Evolutionary conservation across 805 yeast genomes (phyloP), one percentile per base, ranked within the genome.

Genomic region (Komagataella phaffii): DNA sequence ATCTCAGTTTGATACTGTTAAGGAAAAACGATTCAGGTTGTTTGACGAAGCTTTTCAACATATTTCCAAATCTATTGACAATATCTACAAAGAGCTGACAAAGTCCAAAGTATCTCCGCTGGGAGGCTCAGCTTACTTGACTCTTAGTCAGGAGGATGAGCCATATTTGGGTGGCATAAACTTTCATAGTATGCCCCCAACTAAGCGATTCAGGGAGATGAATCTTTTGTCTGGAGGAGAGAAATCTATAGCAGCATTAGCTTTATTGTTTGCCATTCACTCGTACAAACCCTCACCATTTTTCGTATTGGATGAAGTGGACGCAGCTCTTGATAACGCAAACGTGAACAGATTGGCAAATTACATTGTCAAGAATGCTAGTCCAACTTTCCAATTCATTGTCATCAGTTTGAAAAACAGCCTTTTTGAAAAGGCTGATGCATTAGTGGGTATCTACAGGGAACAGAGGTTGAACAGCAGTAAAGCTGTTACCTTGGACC

Each of bases 231-330:
- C 96, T 1, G 99, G 99, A 51, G 99, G 99, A 52, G 99, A 93
- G 63, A 89, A 90, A 63, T 87, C 97, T 1, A 83, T 93, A 64
- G 99, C 99, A 2, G 99, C 99, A 0, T 69, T 93, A 56, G 97
- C 98, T 0, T 70, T 93, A 55, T 66, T 93, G 49, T 93, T 93
- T 69, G 90, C 98, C 0, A 80, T 90, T 46, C 97, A 93, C 63
- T 82, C 95, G 0, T 85, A 71, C 66, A 91, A 83, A 50, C 97
- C 97, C 2, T 84, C 96, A 1, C 99, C 99, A 36, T 93, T 93
- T 63, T 91, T 93, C 63, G 96, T 93, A 0, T 70, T 93, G 46
- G 99, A 93, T 64, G 99, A 93, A 67, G 89, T 93, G n/a, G 99
- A 93, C 68, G 98, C 99, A 0, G 98, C 98, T 0, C 75, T 93